Percentiles rank a stretch among this genome's conserved stretches.
Conservation (phyloP, 1,284 basidiomycete genomes). For the Microbotryum saponariae region DNA sequence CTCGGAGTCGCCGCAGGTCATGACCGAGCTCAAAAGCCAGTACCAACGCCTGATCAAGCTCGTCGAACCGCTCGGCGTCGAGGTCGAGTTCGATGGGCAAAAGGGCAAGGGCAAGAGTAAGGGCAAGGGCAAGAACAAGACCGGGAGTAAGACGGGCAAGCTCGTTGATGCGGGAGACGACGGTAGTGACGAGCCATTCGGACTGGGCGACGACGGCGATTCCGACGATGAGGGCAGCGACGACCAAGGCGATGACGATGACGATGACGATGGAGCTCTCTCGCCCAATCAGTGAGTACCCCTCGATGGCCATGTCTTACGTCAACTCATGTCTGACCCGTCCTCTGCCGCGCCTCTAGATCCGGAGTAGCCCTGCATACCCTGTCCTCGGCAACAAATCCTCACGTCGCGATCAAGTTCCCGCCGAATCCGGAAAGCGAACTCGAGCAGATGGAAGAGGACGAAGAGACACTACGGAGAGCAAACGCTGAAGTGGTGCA, state of each 20-base stretch:
- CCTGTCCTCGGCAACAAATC: background rate
- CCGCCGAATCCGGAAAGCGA: constrained; percentile 19
- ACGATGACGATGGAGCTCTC: background rate
- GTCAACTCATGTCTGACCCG: no score
- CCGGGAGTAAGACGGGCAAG: constrained; percentile 17
- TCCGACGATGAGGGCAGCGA: constrained; percentile 6
- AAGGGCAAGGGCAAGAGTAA: constrained; percentile 6
- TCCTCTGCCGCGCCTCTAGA: background rate
- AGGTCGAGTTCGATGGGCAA: constrained; percentile 8
- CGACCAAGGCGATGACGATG: background rate
- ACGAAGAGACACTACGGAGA: constrained; percentile 32
- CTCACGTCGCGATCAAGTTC: constrained; percentile 20
- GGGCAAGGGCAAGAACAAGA: constrained; percentile 2
- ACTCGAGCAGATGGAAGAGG: constrained; percentile 29
- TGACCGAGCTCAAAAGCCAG: constrained; percentile 27
- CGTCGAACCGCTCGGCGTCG: constrained; percentile 27
- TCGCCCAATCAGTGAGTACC: background rate
- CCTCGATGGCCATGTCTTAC: no score
- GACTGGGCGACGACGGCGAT: background rate
- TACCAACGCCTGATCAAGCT: constrained; percentile 27
- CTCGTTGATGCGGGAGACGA: constrained; percentile 23
- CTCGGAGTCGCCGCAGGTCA: constrained; percentile 15
- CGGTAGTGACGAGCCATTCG: background rate
- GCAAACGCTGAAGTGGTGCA: constrained; percentile 35
- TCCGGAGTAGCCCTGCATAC: background rate